phyloP scores from a whole-genome alignment of 2,329 filamentous ascomycete species.

The Penicillium sp. region DNA sequence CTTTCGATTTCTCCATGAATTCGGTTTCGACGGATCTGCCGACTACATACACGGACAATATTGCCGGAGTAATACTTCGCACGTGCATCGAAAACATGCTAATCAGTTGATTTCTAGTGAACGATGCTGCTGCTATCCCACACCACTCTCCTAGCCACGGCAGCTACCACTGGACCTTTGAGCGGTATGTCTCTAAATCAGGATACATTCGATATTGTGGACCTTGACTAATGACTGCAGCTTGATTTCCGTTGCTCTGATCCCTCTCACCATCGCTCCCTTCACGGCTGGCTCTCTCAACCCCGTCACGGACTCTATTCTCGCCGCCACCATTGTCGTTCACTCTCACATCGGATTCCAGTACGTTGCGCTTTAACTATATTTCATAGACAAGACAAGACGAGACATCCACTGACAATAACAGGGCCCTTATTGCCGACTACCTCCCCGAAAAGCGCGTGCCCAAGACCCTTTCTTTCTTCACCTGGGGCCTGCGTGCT shows the following conservation, averaged over 20 bases:
- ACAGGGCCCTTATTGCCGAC: conserved; percentile 72
- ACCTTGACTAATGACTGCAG: conserved; percentile 39
- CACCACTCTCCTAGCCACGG: conserved; percentile 72
- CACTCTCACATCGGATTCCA: conserved; percentile 97
- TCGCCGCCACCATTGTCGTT: conserved; percentile 77
- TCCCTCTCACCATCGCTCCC: conserved; percentile 83
- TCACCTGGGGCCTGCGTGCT: conserved; percentile 73
- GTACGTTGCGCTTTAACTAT: conserved; percentile 40
- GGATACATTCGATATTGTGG: not conserved
- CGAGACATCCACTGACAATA: not conserved
- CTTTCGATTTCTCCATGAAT: not conserved
- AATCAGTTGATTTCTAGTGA: conserved; percentile 53
- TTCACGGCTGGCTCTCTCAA: conserved; percentile 91
- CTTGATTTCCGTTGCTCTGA: conserved; percentile 70
- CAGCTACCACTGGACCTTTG: conserved; percentile 98
- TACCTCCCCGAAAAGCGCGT: conserved; percentile 75
- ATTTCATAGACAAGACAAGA: not conserved
- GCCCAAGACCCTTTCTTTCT: conserved; percentile 62
- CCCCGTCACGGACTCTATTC: conserved; percentile 78
- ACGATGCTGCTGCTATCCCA: conserved; percentile 78
- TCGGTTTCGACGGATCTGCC: not conserved
- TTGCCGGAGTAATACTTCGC: not conserved
- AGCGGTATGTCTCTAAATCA: conserved; percentile 52
- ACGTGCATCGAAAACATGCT: not conserved
- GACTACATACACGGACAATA: not conserved